phyloP scores from a whole-genome alignment of 177 flowering plant species.

The Tripterygium wilfordii region DNA sequence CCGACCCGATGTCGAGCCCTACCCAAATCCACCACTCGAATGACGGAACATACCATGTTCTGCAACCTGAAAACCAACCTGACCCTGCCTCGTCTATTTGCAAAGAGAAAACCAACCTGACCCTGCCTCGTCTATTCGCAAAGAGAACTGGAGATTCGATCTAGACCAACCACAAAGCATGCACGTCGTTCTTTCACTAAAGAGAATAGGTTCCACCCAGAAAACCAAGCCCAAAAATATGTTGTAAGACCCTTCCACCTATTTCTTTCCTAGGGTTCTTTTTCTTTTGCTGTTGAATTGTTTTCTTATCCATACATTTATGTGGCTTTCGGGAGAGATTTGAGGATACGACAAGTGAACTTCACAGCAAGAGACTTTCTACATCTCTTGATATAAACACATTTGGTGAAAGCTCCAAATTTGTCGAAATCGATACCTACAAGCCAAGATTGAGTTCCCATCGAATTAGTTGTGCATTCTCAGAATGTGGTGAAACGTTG shows the following conservation, averaged over 20 bases:
- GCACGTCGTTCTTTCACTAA: conserved; percentile 33
- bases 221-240: conserved; percentile 26
- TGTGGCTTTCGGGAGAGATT: conserved; percentile 33
- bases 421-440: conserved; percentile 71
- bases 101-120: too few species aligned
- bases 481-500: conserved; percentile 57
- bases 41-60: too few species aligned
- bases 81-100: too few species aligned
- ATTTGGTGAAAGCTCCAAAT: conserved; percentile 57
- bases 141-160: too few species aligned
- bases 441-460: conserved; percentile 61
- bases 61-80: too few species aligned
- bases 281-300: not conserved
- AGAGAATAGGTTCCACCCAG: conserved; percentile 25
- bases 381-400: conserved; percentile 24
- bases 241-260: conserved; percentile 31
- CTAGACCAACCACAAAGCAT: too few species aligned
- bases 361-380: conserved; percentile 49
- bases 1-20: too few species aligned
- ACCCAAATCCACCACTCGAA: too few species aligned
- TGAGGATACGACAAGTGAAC: conserved; percentile 49
- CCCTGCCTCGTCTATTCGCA: too few species aligned
- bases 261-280: too few species aligned
- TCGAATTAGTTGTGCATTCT: conserved; percentile 30
- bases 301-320: not conserved